Base-by-base conservation (phyloP, 768 basidiomycete species). In the Tricholoma hemisulphureum region DNA sequence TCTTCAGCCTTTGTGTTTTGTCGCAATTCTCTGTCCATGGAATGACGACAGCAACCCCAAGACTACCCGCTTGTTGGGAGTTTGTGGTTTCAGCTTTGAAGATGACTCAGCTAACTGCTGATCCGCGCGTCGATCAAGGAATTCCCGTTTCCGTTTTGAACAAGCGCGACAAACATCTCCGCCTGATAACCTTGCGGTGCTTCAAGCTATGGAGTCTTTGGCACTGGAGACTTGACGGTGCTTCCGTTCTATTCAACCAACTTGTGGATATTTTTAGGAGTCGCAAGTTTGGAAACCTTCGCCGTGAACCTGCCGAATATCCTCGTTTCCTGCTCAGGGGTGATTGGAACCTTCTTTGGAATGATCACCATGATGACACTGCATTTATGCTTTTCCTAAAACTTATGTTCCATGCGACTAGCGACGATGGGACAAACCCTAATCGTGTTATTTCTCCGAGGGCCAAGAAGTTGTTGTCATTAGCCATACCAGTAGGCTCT, bases 331-430 rank as follows among this genome's bases (percentile, higher is more conserved):
- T 92, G 62, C 75, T 80, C 46, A 62, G 81, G 5, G 74, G 77
- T 45, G 78, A 91, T 62, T 74, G 85, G 66, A 70, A 72, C 2
- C 71, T 86, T 10, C 77, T 92, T 5, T 75, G 75, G 16, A 70
- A 75, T 18, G 75, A 77, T 51, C 79, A 84, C 24, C 69, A 72
- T 16, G 69, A 70, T 16, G 95, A 96, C 63, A 84, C 88, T 1
- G 83, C 89, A 1, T 95, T 89, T 65, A 79, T 83, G n/a, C 67
- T 91, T 6, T 91, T 94, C 66, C 76, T 96, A 45, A 93, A 94
- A 68, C 78, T 97, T 55, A 77, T 95, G 31, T 82, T 87, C n/a
- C 83, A 83, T 45, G 86, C 88, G 0, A 77, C 76, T 21, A 63
- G 65, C 2, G 68, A 71, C 32, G 65, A 65, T 20, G 66, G 67